A percentile compares a stretch with the other conserved stretches of the same genome.
Conservation (phyloP, 306 rosid genomes). For the Dalbergia cultrata region DNA sequence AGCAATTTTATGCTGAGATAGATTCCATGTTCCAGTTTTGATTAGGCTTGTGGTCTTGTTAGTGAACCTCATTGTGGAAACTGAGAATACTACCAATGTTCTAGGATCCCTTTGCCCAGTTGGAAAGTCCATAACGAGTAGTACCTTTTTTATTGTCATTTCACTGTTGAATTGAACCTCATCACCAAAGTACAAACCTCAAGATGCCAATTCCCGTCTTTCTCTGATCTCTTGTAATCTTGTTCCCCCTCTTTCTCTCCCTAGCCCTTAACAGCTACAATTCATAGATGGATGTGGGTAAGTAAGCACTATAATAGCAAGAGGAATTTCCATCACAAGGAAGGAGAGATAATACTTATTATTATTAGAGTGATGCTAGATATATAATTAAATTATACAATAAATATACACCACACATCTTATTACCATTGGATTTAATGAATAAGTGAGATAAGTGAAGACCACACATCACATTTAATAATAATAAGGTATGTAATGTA, state of each 20-base stretch:
- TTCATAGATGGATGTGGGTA: conserved; percentile 9
- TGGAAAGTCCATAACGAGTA: conserved; percentile 24
- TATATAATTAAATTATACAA: no score
- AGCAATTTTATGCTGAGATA: background rate
- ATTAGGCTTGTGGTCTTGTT: background rate
- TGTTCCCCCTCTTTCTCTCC: conserved; percentile 21
- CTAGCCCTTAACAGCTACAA: conserved; percentile 16
- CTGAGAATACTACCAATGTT: background rate
- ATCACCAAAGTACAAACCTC: conserved; percentile 26
- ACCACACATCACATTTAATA: no score
- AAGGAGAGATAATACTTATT: background rate
- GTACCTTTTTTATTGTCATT: conserved; percentile 19
- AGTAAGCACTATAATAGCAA: conserved; percentile 5
- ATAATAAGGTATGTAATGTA: no score
- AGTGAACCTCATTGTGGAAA: background rate
- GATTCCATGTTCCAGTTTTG: conserved; percentile 2
- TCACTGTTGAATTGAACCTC: background rate
- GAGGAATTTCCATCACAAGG: conserved; percentile 35
- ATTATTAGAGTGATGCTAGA: no score
- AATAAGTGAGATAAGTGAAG: no score
- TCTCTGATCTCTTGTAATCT: background rate
- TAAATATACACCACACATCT: no score
- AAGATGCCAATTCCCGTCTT: conserved; percentile 44
- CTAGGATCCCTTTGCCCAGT: conserved; percentile 30
- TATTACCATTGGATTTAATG: no score